These are phyloP conservation scores for Monilinia aucupariae DNA, from an alignment of 2,329 filamentous ascomycete genomes.

Conservation along the genomic window DNA sequence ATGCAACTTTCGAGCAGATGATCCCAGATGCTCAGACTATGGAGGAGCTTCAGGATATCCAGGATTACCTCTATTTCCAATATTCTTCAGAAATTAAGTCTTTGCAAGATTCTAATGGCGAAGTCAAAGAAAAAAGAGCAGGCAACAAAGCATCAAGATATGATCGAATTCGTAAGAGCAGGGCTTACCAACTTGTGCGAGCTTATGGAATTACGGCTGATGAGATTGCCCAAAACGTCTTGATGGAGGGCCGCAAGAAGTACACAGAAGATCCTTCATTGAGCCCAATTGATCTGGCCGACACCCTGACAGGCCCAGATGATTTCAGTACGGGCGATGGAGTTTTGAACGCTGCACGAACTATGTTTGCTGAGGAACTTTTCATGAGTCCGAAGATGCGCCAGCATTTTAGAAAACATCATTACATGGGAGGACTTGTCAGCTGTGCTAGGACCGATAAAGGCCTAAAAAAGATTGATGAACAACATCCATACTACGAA, in stretches of 20 bases:
- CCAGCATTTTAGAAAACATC: constrained; percentile 75
- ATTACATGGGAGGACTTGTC: constrained; percentile 77
- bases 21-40: constrained; percentile 74
- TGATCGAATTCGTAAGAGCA: constrained; percentile 77
- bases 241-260: constrained; percentile 70
- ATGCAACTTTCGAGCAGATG: constrained; percentile 75
- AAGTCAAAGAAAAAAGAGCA: constrained; percentile 62
- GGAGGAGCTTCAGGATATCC: constrained; percentile 93
- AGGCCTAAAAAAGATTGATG: constrained; percentile 86
- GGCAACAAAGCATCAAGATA: constrained; percentile 76
- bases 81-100: constrained; percentile 82
- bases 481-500: constrained; percentile 93
- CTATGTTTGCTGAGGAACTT: constrained; percentile 88
- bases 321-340: constrained; percentile 71
- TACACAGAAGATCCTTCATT: constrained; percentile 79
- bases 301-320: constrained; percentile 63
- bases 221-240: constrained; percentile 78
- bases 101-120: constrained; percentile 57
- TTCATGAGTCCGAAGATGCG: constrained; percentile 83
- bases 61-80: constrained; percentile 94
- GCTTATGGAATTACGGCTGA: constrained; percentile 89
- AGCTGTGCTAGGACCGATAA: constrained; percentile 92
- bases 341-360: constrained; percentile 72
- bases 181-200: constrained; percentile 74
- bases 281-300: constrained; percentile 80